These are phyloP conservation scores for Sclerotinia borealis DNA, from an alignment of 2,329 filamentous ascomycete species.

Conservation along the genomic window DNA sequence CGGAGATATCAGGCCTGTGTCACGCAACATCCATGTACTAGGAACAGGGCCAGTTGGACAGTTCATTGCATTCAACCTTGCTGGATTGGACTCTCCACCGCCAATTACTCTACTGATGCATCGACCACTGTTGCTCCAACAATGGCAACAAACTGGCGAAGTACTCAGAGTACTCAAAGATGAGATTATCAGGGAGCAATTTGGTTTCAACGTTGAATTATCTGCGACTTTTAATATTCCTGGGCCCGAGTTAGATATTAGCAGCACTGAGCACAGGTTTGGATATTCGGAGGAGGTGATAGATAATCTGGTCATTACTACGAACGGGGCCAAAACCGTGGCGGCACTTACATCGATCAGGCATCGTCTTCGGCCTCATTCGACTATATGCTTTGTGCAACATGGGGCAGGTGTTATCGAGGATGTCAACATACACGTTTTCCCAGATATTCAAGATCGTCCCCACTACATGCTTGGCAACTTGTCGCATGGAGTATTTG, in stretches of 20 bases:
- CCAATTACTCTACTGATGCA: slow-evolving; percentile 59
- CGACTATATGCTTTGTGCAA: slow-evolving; percentile 70
- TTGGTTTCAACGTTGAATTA: slow-evolving; percentile 31
- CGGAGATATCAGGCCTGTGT: background rate
- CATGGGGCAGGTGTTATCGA: slow-evolving; percentile 84
- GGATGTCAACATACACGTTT: slow-evolving; percentile 63
- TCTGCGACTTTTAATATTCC: slow-evolving; percentile 19
- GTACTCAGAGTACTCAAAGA: slow-evolving; percentile 43
- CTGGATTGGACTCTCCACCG: slow-evolving; percentile 51
- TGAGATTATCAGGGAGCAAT: slow-evolving; percentile 34
- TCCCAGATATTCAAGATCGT: slow-evolving; percentile 55
- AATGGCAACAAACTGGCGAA: slow-evolving; percentile 42
- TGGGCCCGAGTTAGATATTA: slow-evolving; percentile 25
- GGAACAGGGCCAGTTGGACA: slow-evolving; percentile 59
- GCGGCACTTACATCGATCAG: slow-evolving; percentile 53
- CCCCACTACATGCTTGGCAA: slow-evolving; percentile 62
- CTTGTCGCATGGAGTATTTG: slow-evolving; percentile 35
- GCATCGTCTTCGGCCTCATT: slow-evolving; percentile 60
- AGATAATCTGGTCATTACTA: slow-evolving; percentile 64
- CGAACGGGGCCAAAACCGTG: slow-evolving; percentile 53
- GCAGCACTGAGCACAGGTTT: slow-evolving; percentile 11
- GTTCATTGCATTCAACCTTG: slow-evolving; percentile 60
- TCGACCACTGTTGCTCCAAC: slow-evolving; percentile 36
- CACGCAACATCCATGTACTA: slow-evolving; percentile 51
- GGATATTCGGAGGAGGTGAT: slow-evolving; percentile 42